These are phyloP conservation scores for Tulasnella sp. DNA, from an alignment of 768 basidiomycete species.

Conservation along the genomic window DNA sequence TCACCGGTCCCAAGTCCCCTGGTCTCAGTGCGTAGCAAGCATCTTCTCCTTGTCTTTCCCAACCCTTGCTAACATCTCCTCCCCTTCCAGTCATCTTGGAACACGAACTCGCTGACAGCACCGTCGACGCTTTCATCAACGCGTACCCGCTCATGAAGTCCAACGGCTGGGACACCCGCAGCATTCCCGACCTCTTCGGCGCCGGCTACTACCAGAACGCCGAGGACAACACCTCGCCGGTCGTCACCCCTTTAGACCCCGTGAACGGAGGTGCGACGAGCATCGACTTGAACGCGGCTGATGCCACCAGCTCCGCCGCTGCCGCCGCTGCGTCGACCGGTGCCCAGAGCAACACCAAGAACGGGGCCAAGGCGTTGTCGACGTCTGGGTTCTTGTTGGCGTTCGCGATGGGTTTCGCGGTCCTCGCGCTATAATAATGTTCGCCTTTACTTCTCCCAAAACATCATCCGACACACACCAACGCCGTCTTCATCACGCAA, in stretches of 20 bases:
- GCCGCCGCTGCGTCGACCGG: background rate
- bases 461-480: background rate
- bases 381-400: background rate
- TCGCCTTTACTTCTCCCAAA: no score
- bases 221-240: conserved; percentile 12
- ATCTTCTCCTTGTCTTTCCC: background rate
- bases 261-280: background rate
- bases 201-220: conserved; percentile 28
- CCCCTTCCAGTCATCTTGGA: conserved; percentile 49
- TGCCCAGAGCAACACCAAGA: background rate
- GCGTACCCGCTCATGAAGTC: conserved; percentile 50
- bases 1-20: conserved; percentile 52
- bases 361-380: background rate
- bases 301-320: background rate
- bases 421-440: background rate
- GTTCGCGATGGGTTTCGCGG: background rate
- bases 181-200: conserved; percentile 36
- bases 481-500: background rate
- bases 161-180: conserved; percentile 56
- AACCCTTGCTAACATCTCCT: background rate
- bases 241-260: background rate
- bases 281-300: background rate
- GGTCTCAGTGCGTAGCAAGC: conserved; percentile 41
- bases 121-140: conserved; percentile 55
- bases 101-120: conserved; percentile 58